phyloP scores from a whole-genome alignment of 176 grass and related monocot species.

The Raddia distichophylla region DNA sequence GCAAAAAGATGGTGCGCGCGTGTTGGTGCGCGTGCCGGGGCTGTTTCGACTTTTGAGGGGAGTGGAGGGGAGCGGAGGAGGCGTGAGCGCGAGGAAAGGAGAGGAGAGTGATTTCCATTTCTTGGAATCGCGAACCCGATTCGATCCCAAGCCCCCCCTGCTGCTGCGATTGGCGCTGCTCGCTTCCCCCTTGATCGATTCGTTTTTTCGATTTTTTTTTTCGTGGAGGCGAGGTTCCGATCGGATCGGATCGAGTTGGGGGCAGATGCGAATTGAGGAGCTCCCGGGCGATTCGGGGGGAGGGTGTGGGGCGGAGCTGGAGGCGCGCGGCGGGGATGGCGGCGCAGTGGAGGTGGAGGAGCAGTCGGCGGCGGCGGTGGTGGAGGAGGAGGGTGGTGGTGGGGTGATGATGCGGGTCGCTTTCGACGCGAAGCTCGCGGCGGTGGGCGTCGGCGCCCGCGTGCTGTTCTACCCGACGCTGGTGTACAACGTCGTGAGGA shows the following conservation, averaged over 20 bases:
- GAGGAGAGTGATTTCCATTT: constrained; percentile 26
- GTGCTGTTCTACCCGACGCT: constrained; percentile 96
- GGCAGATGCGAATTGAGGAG: constrained; percentile 77
- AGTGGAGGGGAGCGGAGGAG: constrained; percentile 21
- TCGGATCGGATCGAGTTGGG: constrained; percentile 32
- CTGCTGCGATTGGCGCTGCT: not conserved
- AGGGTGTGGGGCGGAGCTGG: not conserved
- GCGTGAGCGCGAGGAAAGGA: constrained; percentile 48
- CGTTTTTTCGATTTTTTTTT: constrained; percentile 37
- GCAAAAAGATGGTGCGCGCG: constrained; percentile 15
- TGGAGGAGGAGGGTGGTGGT: not conserved
- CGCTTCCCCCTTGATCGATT: constrained; percentile 9
- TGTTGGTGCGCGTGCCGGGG: constrained; percentile 21
- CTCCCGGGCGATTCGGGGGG: constrained; percentile 44
- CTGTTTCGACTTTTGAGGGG: constrained; percentile 36
- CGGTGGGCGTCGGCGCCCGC: constrained; percentile 79
- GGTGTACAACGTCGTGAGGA: constrained; percentile 85
- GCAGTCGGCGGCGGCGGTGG: not conserved
- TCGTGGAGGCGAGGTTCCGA: not conserved
- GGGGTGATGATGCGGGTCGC: constrained; percentile 41
- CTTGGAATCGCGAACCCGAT: constrained; percentile 30
- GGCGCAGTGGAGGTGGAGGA: not conserved
- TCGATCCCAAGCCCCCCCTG: not conserved
- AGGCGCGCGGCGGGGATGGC: constrained; percentile 24
- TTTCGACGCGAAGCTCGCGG: constrained; percentile 69